Conservation (phyloP, 768 basidiomycete genomes). For the Mycena maculata region DNA sequence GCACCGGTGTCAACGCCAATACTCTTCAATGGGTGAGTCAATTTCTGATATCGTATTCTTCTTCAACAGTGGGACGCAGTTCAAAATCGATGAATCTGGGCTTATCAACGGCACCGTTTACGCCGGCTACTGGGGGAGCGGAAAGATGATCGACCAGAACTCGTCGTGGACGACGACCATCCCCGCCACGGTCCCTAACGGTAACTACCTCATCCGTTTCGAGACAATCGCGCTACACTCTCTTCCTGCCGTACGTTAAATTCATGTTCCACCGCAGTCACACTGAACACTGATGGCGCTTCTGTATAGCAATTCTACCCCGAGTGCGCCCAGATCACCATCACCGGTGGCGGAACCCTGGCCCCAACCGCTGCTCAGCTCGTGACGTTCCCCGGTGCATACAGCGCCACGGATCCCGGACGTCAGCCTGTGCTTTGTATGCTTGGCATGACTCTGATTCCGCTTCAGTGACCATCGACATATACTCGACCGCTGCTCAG, state of each 20-base stretch:
- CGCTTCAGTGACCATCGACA: conserved; percentile 50
- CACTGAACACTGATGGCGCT: background rate
- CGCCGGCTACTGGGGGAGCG: conserved; percentile 54
- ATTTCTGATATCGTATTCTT: background rate
- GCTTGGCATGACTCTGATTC: conserved; percentile 38
- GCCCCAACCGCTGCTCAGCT: conserved; percentile 57
- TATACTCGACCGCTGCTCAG: conserved; percentile 53
- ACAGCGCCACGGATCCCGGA: conserved; percentile 56
- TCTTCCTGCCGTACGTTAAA: conserved; percentile 58
- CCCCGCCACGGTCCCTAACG: conserved; percentile 55
- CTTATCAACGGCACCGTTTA: conserved; percentile 57
- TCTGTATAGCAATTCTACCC: conserved; percentile 73
- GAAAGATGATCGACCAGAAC: conserved; percentile 58
- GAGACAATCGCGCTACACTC: conserved; percentile 63
- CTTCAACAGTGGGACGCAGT: conserved; percentile 37
- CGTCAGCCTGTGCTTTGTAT: conserved; percentile 43
- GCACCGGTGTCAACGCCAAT: conserved; percentile 52
- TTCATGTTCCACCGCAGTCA: background rate
- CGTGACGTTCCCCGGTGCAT: conserved; percentile 61
- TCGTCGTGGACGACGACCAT: conserved; percentile 60
- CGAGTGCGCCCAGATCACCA: conserved; percentile 60
- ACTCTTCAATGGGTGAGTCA: conserved; percentile 55
- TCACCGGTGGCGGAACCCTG: conserved; percentile 54
- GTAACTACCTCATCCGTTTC: conserved; percentile 60
- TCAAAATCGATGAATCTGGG: conserved; percentile 61